These are phyloP conservation scores for Mycena haematopus DNA, from an alignment of 768 basidiomycete species.

Conservation along the genomic window DNA sequence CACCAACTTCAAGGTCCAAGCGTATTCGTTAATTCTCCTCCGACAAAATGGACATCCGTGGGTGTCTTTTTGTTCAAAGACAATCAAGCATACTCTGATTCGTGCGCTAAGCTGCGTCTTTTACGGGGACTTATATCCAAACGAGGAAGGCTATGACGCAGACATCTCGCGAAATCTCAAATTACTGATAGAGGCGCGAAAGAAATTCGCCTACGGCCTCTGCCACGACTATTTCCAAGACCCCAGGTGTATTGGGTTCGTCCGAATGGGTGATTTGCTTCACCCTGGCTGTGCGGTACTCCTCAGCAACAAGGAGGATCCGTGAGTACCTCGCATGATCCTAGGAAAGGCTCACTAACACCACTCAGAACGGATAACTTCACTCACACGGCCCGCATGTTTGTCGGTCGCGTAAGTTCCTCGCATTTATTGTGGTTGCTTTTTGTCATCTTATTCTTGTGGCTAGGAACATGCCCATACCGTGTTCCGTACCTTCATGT, in stretches of 20 bases:
- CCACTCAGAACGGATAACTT: conserved; percentile 38
- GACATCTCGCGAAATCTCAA: conserved; percentile 56
- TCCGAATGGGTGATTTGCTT: conserved; percentile 63
- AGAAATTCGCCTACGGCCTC: conserved; percentile 69
- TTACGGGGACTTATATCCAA: conserved; percentile 83
- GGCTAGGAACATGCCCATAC: conserved; percentile 44
- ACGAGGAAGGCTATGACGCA: conserved; percentile 68
- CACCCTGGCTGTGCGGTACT: conserved; percentile 74
- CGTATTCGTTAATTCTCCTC: conserved; percentile 81
- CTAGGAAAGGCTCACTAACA: not conserved
- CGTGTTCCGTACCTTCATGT: conserved; percentile 57
- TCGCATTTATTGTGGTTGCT: conserved; percentile 5
- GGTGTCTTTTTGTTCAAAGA: conserved; percentile 39
- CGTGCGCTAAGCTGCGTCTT: conserved; percentile 74
- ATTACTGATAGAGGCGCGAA: conserved; percentile 65
- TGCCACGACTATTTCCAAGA: conserved; percentile 64
- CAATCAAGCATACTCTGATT: conserved; percentile 3
- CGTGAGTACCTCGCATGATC: conserved; percentile 9
- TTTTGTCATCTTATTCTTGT: conserved; percentile 5
- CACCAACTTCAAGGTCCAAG: conserved; percentile 76
- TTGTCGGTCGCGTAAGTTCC: conserved; percentile 63
- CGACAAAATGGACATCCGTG: conserved; percentile 77
- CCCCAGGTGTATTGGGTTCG: conserved; percentile 77
- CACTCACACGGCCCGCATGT: conserved; percentile 64
- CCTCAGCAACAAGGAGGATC: conserved; percentile 63